Conservation (phyloP, 257 asterid genomes). For the Rauvolfia tetraphylla region DNA sequence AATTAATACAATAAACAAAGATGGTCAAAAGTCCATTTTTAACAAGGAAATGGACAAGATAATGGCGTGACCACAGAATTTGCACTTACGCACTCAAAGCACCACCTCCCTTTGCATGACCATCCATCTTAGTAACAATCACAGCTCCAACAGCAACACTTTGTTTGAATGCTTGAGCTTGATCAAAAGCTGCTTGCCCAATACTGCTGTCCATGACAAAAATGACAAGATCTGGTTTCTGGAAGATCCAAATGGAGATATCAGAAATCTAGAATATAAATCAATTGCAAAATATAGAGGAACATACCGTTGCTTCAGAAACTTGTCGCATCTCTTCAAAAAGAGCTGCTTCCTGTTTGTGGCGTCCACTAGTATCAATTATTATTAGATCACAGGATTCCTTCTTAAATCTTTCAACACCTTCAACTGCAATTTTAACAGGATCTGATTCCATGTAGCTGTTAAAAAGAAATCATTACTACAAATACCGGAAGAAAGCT, state of each 20-base stretch:
- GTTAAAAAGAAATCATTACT: conserved; percentile 30
- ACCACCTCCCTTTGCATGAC: conserved; percentile 99
- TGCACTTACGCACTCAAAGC: conserved; percentile 97
- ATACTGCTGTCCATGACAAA: conserved; percentile 99
- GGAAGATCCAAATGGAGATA: conserved; percentile 22
- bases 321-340: conserved; percentile 99
- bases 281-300: background rate
- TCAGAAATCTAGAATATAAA: conserved; percentile 1
- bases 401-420: conserved; percentile 89
- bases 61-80: background rate
- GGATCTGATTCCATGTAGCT: conserved; percentile 99
- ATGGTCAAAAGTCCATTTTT: background rate
- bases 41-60: background rate
- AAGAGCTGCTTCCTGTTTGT: conserved; percentile 95
- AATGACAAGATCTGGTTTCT: conserved; percentile 97
- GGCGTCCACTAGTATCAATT: conserved; percentile 98
- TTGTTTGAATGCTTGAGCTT: conserved; percentile 97
- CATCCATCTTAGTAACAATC: conserved; percentile 96
- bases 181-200: conserved; percentile 99
- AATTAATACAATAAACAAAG: background rate
- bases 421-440: conserved; percentile 89
- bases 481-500: background rate
- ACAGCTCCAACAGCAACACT: conserved; percentile 99
- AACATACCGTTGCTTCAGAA: conserved; percentile 80
- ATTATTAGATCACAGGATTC: conserved; percentile 91